A percentile compares a stretch with the other conserved stretches of the same genome.
Conservation (phyloP, 192 early-diverging fungal species). For the Chytriomyces confervae region DNA sequence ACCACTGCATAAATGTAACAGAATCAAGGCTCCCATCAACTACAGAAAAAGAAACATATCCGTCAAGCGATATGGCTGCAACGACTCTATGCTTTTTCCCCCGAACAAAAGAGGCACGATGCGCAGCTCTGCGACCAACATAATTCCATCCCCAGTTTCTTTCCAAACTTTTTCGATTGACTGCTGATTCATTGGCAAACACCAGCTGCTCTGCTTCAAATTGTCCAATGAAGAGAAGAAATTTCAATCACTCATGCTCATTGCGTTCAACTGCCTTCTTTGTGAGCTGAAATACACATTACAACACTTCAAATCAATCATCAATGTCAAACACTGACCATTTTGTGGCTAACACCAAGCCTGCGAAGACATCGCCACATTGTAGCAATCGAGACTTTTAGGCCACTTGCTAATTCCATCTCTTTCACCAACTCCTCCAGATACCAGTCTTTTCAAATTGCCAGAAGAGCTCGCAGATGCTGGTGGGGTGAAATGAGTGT, state of each 20-base stretch:
- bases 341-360: neutral
- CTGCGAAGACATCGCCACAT: neutral
- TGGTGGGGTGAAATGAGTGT: too few species aligned
- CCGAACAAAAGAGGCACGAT: neutral
- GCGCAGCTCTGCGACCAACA: neutral
- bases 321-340: neutral
- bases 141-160: neutral
- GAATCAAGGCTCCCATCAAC: neutral
- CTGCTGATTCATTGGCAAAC: slow-evolving; percentile 7
- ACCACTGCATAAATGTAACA: too few species aligned
- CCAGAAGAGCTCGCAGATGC: neutral
- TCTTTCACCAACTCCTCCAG: neutral
- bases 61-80: neutral
- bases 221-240: slow-evolving; percentile 7
- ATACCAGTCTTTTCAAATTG: neutral
- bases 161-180: too few species aligned
- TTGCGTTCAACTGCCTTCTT: neutral
- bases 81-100: neutral
- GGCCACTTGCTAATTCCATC: neutral
- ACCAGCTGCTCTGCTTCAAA: neutral
- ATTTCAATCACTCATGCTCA: neutral
- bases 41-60: neutral
- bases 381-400: neutral
- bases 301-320: neutral
- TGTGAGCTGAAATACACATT: neutral